phyloP scores from a whole-genome alignment of 371 early-diverging fungal species.

The Nematocida sp. region DNA sequence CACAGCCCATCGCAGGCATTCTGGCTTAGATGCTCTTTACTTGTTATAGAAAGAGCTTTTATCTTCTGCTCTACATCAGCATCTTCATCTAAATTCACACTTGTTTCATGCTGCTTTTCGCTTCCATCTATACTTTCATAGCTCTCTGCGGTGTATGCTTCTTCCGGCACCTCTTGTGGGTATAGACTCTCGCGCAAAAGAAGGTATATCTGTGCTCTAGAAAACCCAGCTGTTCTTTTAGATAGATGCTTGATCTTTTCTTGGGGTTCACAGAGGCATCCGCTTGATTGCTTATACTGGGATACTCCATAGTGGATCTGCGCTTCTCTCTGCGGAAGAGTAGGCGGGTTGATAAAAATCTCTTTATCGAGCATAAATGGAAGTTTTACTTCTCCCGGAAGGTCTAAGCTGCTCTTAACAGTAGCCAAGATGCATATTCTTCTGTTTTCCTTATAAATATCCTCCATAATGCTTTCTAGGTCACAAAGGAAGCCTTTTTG shows the following conservation, averaged over 20 bases:
- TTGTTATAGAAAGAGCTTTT: not conserved
- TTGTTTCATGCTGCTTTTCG: not conserved
- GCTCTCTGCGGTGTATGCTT: not conserved
- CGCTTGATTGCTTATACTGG: not conserved
- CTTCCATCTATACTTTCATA: not conserved
- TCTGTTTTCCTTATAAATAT: conserved; percentile 8
- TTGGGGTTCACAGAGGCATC: not conserved
- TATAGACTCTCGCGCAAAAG: conserved; percentile 15
- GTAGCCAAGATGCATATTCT: conserved; percentile 31
- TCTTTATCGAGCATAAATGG: conserved; percentile 21
- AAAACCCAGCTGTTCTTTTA: conserved; percentile 48
- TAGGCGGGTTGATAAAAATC: conserved; percentile 3
- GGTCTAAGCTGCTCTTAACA: not conserved
- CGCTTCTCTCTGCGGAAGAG: conserved; percentile 2
- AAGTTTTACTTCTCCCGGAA: conserved; percentile 18
- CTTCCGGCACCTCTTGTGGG: not conserved
- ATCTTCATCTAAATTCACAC: not conserved
- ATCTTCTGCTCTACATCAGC: not conserved
- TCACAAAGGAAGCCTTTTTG: not conserved
- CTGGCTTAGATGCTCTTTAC: not conserved
- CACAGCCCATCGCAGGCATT: conserved; percentile 12
- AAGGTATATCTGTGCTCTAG: conserved; percentile 19
- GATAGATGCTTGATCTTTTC: not conserved
- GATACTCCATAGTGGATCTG: not conserved
- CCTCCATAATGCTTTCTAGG: conserved; percentile 42